Evolutionary conservation across 2,329 filamentous ascomycete species (phyloP), one percentile per base, ranked within the genome.

Genomic region (Colletotrichum agaves): DNA sequence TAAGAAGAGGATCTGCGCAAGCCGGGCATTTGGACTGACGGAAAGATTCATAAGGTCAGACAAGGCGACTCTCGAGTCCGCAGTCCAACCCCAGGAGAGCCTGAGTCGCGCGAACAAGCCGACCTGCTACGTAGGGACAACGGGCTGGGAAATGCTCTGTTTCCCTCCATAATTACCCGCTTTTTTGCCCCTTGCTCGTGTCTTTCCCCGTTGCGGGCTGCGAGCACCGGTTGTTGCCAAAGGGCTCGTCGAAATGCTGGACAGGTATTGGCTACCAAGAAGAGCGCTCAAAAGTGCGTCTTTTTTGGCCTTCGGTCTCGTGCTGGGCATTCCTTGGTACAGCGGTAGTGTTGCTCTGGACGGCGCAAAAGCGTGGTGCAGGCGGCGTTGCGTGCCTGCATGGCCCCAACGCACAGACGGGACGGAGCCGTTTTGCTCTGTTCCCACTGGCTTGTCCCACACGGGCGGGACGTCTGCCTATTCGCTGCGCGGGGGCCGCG

Each of bases 401-500:
- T 64, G 61, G 53, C 23, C 64, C 46, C 61, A 59, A 67, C 61
- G 64, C 64, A 67, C 64, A 59, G 64, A 67, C 64, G 52, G 64
- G 64, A 63, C 60, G 53, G 64, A 55, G 47, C 41, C 61, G 33
- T 63, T 64, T 59, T 67, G 35, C 21, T 33, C 37, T 23, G 53
- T 64, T 59, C 41, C 64, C 64, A 64, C 61, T 13, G 35, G 58
- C 10, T 19, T 53, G 61, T 67, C 53, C 64, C 64, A 67, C 64
- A 59, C 31, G 21, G 61, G 64, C 64, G 64, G 64, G 61, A 67
- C 64, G 53, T 27, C 46, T 59, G 61, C 64, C 64, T 67, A 67
- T 67, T 67, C 64, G 64, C 41, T 41, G 33, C 43, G 47, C 57
- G 56, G 62, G 47, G 62, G n/a, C 47, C 33, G 57, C 49, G 41